A percentile compares a stretch with the other conserved stretches of the same genome.
These are phyloP conservation scores for Quercus tomentella DNA, from an alignment of 331 rosid species.

Conservation along the genomic window DNA sequence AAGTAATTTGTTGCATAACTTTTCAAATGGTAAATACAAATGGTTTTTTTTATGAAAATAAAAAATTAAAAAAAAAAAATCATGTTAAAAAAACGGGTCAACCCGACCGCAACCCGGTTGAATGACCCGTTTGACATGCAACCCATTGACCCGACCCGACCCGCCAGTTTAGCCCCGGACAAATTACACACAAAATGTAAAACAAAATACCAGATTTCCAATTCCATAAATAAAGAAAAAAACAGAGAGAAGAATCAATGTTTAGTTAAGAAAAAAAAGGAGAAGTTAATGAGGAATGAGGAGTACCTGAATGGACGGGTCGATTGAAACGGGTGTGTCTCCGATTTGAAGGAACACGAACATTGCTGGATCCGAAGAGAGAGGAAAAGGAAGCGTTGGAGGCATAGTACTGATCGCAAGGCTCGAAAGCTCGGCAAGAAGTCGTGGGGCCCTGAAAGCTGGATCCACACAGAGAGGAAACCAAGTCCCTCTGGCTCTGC, in stretches of 20 bases:
- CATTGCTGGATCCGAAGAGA: constrained; percentile 55
- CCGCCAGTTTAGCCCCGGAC: too few relatives aligned
- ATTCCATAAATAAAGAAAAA: not conserved
- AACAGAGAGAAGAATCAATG: not conserved
- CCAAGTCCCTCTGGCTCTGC: constrained; percentile 29
- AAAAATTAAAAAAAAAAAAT: too few relatives aligned
- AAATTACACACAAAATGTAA: not conserved
- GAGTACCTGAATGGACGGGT: constrained; percentile 45
- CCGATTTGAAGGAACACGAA: constrained; percentile 29
- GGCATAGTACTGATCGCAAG: constrained; percentile 52
- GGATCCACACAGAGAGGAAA: constrained; percentile 61
- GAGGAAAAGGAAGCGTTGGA: constrained; percentile 38
- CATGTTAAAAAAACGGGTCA: too few relatives aligned
- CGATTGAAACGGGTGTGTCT: constrained; percentile 45
- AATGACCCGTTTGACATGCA: too few relatives aligned
- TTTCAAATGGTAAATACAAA: too few relatives aligned
- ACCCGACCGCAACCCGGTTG: too few relatives aligned
- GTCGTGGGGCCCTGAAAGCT: constrained; percentile 61
- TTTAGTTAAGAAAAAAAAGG: not conserved
- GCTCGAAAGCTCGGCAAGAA: constrained; percentile 59
- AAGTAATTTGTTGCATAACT: too few relatives aligned
- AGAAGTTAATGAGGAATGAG: not conserved
- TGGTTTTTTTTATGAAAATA: too few relatives aligned
- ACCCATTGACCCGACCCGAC: too few relatives aligned
- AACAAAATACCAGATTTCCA: not conserved